Conservation (phyloP, 1,284 basidiomycete species). For the Cryptococcus sp. region DNA sequence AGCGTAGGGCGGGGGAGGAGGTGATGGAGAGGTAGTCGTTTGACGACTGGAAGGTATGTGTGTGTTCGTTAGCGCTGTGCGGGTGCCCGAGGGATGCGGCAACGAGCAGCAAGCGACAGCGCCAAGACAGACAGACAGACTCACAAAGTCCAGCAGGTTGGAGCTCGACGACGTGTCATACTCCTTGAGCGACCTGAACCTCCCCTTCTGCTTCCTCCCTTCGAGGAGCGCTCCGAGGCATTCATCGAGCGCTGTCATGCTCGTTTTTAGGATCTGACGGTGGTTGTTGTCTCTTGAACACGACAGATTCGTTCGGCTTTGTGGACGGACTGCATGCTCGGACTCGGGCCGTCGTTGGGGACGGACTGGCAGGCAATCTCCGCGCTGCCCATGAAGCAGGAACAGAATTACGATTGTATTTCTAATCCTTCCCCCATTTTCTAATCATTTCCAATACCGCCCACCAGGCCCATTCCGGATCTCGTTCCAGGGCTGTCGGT, state of each 20-base stretch:
- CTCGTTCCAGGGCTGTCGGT: no score
- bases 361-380: no score
- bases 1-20: constrained; percentile 58
- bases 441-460: no score
- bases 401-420: no score
- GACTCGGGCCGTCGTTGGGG: no score
- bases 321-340: no score
- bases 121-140: constrained; percentile 13
- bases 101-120: background rate
- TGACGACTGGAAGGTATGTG: constrained; percentile 37
- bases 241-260: constrained; percentile 29
- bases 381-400: no score
- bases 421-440: no score
- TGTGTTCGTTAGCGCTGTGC: background rate
- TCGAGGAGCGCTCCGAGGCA: constrained; percentile 26
- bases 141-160: constrained; percentile 41
- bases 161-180: constrained; percentile 25
- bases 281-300: background rate
- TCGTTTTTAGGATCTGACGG: background rate
- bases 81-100: background rate
- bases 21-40: constrained; percentile 94
- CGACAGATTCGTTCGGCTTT: background rate
- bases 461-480: no score
- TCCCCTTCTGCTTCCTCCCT: constrained; percentile 30
- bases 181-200: constrained; percentile 38